Base-by-base conservation (phyloP, 1,284 basidiomycete genomes). In the Austroboletus novae-zelandiae region DNA sequence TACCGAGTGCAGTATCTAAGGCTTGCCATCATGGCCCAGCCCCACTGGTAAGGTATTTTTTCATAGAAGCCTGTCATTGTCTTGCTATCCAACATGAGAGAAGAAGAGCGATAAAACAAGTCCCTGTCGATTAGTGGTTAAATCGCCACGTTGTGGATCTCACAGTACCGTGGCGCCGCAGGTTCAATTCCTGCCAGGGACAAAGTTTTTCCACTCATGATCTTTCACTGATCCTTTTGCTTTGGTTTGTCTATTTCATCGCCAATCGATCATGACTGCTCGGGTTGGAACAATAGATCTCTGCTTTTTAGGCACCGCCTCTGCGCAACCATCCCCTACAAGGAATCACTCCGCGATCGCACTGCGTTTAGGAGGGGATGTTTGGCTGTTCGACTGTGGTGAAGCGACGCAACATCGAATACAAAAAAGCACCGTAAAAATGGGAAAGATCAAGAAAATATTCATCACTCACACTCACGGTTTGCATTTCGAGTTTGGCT, bases 401-500 rank as follows among this genome's bases (percentile, higher is more conserved):
- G 93, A 96, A 67, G 91, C 86, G 5, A 95, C 93, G 1, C 90
- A 94, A 59, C 81, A 86, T 62, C 89, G 88, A 57, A 65, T 97
- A 56, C 81, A 89, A 72, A 78, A 82, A 73, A 80, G 83, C 65
- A 52, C 56, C 1, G 74, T 88, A n/a, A 86, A 89, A 61, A 86
- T 89, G 77, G 84, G 86, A 20, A 87, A 75, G 65, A 88, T 96
- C 46, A 78, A 83, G 52, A 92, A 93, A 64, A 84, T 97, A 31
- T 96, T 96, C 68, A 84, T 97, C 54, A 96, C 94, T 0, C 94
- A 97, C 70, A 88, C 91, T 23, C 94, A 97, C 70, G 89, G 91
- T 90, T 56, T 43, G 56, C 47, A 15, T 25, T 37, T 40, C 25
- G 8, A 27, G 4, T 48, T 17, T 30, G 5, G 15, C 23, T 25